These are phyloP conservation scores for Tillandsia leiboldiana DNA, from an alignment of 176 grass and related monocot genomes.

Conservation along the genomic window DNA sequence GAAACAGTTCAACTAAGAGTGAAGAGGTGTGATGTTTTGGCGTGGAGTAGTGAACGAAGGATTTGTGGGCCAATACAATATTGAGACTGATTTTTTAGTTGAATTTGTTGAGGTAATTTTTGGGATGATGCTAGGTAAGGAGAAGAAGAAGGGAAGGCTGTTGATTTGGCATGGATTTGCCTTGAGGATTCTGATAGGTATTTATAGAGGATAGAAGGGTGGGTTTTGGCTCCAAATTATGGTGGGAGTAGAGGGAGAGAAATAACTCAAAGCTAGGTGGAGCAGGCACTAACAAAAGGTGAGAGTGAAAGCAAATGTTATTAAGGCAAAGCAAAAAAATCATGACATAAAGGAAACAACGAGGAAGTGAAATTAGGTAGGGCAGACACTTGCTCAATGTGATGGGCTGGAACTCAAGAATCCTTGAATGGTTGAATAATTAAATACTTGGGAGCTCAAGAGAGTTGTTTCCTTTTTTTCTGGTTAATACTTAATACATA, in stretches of 20 bases:
- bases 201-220: constrained; percentile 25
- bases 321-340: neutral
- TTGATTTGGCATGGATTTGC: constrained; percentile 27
- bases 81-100: too few species aligned
- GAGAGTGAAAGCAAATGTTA: neutral
- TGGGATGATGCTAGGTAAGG: neutral
- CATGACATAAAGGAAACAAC: neutral
- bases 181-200: constrained; percentile 20
- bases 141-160: neutral
- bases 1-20: neutral
- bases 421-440: neutral
- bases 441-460: neutral
- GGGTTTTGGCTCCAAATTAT: neutral
- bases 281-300: neutral
- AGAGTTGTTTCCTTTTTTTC: neutral
- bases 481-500: neutral
- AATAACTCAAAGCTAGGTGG: neutral
- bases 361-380: neutral
- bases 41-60: neutral
- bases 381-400: neutral
- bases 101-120: neutral
- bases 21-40: constrained; percentile 10
- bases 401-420: neutral
- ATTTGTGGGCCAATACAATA: too few species aligned
- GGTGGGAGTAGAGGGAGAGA: neutral